Evolutionary conservation across 73 alveolate genomes (phyloP).

Genomic region (Blepharisma japonicum): DNA sequence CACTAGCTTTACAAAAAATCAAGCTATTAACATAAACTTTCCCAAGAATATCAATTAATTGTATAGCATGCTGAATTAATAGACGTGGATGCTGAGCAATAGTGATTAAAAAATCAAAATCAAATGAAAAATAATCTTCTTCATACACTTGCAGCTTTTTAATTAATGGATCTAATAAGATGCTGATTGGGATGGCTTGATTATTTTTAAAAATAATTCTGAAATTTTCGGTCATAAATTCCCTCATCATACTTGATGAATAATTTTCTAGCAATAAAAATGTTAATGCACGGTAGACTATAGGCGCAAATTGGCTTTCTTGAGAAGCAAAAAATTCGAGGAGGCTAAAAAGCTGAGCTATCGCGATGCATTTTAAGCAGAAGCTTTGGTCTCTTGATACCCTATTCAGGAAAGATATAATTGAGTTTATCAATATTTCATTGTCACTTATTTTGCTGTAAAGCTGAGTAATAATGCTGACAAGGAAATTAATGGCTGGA

Average conservation of each 20-base stretch:
- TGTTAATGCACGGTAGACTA: slow-evolving; percentile 72
- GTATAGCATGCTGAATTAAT: slow-evolving; percentile 59
- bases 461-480: slow-evolving; percentile 46
- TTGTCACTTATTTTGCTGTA: slow-evolving; percentile 32
- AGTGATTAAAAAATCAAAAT: slow-evolving; percentile 63
- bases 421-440: slow-evolving; percentile 25
- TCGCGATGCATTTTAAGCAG: slow-evolving; percentile 32
- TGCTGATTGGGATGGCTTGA: slow-evolving; percentile 81
- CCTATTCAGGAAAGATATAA: slow-evolving; percentile 42
- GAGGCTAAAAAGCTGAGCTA: slow-evolving; percentile 42
- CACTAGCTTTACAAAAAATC: slow-evolving; percentile 33
- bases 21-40: slow-evolving; percentile 58
- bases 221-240: slow-evolving; percentile 71
- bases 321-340: slow-evolving; percentile 57
- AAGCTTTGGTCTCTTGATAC: slow-evolving; percentile 48
- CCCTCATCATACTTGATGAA: slow-evolving; percentile 71
- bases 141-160: slow-evolving; percentile 66
- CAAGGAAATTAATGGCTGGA: slow-evolving; percentile 44
- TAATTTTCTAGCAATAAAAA: slow-evolving; percentile 79
- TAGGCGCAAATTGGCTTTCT: slow-evolving; percentile 78
- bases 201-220: slow-evolving; percentile 50
- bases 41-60: slow-evolving; percentile 69
- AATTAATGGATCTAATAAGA: slow-evolving; percentile 79
- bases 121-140: slow-evolving; percentile 44
- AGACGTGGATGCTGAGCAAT: slow-evolving; percentile 78